Base-by-base conservation (phyloP, 2,329 filamentous ascomycete species). In the Beauveria bassiana region DNA sequence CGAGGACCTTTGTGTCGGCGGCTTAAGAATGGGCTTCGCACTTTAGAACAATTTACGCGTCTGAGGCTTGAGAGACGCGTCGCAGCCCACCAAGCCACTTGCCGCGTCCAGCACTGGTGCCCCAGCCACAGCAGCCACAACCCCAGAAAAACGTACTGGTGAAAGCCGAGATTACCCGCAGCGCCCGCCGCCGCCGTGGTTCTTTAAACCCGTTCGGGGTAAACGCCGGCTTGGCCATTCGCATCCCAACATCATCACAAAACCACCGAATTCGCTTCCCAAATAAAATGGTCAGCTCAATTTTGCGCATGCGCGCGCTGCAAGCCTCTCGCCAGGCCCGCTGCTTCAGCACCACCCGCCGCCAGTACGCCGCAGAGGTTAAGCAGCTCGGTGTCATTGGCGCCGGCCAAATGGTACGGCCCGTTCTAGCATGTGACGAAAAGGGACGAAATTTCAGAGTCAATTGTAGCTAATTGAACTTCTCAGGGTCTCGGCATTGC, bases 381-480 rank as follows among this genome's bases (percentile, higher is more conserved):
- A 96, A 93, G 78, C 88, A 85, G 67, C 78, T 99, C 47, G 95
- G 93, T 70, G 93, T 99, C 55, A 82, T 99, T 70, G 95, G 95
- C 66, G 93, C 93, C 59, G 95, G 95, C 31, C 95, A 98, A 74
- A 97, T 98, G 93, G 93, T 96, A 76, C 71, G 81, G 12, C 16
- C 61, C 61, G 49, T 42, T 42, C 68, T 69, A 62, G 66, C 75
- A 78, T 75, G 75, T 74, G 72, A 77, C 66, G 52, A 59, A 51
- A 45, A 45, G 20, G 38, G 58, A 51, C 53, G 61, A 65, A 59
- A 59, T 63, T 59, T 43, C 61, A 45, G 59, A 55, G 46, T 20
- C 22, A n/a, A 49, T 12, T 56, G 58, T 38, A 64, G 61, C 66
- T 68, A 46, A 71, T 71, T 53, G 34, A 38, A 38, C 18, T 42